Conservation (phyloP, 1,284 basidiomycete genomes). For the Pseudozyma pruni region DNA sequence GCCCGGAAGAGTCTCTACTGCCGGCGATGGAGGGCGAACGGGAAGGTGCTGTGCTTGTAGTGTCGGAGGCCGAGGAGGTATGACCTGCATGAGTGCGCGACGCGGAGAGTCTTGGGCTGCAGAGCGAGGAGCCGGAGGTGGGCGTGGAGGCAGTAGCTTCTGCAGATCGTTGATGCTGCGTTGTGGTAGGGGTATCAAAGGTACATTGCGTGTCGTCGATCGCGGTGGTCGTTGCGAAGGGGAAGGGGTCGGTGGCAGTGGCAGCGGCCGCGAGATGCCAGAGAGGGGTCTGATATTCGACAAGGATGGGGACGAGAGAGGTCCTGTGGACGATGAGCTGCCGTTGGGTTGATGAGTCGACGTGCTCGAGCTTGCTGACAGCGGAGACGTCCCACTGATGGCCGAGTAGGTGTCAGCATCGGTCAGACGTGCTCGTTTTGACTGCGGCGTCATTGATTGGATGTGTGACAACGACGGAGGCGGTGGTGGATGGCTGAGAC, state of each 20-base stretch:
- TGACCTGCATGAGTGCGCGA: constrained; percentile 21
- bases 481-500: constrained; percentile 39
- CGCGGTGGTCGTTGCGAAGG: constrained; percentile 10
- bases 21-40: not conserved
- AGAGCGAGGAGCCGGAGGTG: not conserved
- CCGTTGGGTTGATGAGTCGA: not conserved
- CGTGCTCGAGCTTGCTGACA: constrained; percentile 1
- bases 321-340: constrained; percentile 10
- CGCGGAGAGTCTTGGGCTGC: not conserved
- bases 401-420: constrained; percentile 2
- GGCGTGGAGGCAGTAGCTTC: constrained; percentile 18
- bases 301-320: constrained; percentile 8
- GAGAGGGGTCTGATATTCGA: constrained; percentile 29
- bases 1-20: constrained; percentile 8
- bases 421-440: constrained; percentile 16
- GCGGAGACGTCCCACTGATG: constrained; percentile 7
- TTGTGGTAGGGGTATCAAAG: constrained; percentile 33
- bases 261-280: constrained; percentile 23
- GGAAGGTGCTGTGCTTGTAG: not conserved
- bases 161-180: constrained; percentile 27
- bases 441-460: constrained; percentile 16
- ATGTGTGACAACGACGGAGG: constrained; percentile 11
- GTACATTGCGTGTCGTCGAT: not conserved
- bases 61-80: constrained; percentile 24
- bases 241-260: constrained; percentile 21